A percentile compares a stretch with the other conserved stretches of the same genome.
These are phyloP conservation scores for Lolium multiflorum DNA, from an alignment of 176 grass and related monocot genomes.

Conservation along the genomic window DNA sequence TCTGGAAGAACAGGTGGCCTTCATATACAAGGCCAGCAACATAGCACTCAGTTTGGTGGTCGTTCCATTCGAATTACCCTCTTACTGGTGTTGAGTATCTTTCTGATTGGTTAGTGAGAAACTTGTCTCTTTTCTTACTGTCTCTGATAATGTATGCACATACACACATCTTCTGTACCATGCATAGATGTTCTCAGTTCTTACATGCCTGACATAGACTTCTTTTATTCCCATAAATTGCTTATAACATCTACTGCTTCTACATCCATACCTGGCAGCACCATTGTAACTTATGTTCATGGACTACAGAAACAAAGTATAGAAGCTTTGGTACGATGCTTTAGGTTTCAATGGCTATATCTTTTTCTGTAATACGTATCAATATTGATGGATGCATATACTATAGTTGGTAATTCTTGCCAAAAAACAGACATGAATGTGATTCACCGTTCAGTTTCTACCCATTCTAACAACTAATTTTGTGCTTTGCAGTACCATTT, in stretches of 20 bases:
- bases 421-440: neutral
- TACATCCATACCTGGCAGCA: neutral
- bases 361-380: neutral
- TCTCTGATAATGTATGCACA: neutral
- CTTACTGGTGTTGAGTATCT: slow-evolving; percentile 79
- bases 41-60: slow-evolving; percentile 56
- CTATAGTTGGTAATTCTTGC: neutral
- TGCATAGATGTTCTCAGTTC: neutral
- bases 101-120: slow-evolving; percentile 84
- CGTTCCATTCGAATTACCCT: slow-evolving; percentile 69
- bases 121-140: slow-evolving; percentile 20
- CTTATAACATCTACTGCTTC: neutral
- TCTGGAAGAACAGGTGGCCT: slow-evolving; percentile 43
- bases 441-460: neutral
- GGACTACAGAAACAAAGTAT: neutral
- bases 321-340: neutral
- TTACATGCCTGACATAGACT: neutral
- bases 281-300: neutral
- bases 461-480: slow-evolving; percentile 27
- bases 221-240: slow-evolving; percentile 16
- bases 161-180: neutral
- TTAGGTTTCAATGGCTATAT: slow-evolving; percentile 6
- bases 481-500: slow-evolving; percentile 72
- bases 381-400: neutral
- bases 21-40: slow-evolving; percentile 59